Evolutionary conservation across 176 grass and related monocot genomes (phyloP).

Genomic region (Melocanna baccifera): DNA sequence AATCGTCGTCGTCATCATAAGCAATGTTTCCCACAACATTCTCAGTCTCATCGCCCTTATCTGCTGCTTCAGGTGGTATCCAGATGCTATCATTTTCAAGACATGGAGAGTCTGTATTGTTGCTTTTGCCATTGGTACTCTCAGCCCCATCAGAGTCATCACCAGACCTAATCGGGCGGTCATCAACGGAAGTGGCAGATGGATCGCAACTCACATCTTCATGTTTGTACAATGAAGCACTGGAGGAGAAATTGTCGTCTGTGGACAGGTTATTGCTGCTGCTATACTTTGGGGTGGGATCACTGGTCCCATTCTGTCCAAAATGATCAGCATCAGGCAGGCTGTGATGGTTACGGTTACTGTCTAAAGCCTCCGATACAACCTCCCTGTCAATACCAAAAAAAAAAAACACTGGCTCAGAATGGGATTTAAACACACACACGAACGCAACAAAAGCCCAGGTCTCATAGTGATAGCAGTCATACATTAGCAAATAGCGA

Average conservation of each 20-base stretch:
- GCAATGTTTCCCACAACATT: conserved; percentile 32
- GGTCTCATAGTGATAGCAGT: not conserved
- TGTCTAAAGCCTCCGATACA: conserved; percentile 8
- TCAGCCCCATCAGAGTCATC: conserved; percentile 53
- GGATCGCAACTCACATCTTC: not conserved
- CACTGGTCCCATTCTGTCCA: conserved; percentile 2
- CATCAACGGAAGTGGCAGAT: conserved; percentile 36
- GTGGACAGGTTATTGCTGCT: conserved; percentile 9
- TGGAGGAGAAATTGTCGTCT: conserved; percentile 29
- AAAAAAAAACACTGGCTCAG: not conserved
- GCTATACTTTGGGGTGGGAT: not conserved
- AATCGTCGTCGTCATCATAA: conserved; percentile 62
- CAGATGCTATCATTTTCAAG: conserved; percentile 49
- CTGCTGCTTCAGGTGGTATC: conserved; percentile 74
- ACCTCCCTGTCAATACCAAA: conserved; percentile 26
- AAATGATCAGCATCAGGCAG: not conserved
- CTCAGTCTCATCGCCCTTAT: conserved; percentile 51
- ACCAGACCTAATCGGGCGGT: conserved; percentile 28
- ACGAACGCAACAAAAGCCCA: not conserved
- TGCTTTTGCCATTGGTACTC: conserved; percentile 35
- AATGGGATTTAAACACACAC: not conserved
- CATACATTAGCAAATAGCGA: not conserved
- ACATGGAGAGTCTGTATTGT: not conserved
- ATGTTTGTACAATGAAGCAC: conserved; percentile 11
- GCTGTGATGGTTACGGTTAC: not conserved